Base-by-base conservation (phyloP, 345 rosid genomes). In the Citrus inodora region DNA sequence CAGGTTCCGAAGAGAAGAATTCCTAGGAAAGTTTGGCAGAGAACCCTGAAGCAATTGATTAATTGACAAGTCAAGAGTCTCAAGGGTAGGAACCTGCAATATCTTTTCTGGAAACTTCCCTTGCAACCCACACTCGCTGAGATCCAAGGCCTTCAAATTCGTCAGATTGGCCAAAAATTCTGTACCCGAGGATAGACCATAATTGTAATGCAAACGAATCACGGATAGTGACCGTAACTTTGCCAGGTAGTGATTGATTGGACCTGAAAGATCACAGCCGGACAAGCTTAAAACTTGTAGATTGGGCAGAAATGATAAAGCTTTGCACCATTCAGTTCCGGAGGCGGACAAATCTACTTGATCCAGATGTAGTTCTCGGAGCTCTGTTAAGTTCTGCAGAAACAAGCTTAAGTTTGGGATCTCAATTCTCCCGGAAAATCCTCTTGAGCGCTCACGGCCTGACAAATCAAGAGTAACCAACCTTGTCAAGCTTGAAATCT, bases 391-490 rank as follows among this genome's bases (percentile, higher is more conserved):
- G 38, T 79, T 81, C 70, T 9, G 62, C 46, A 9, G 46, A 17
- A 82, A 58, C 24, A 88, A 38, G 33, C 60, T 32, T 32, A 32
- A 32, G 33, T 32, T 32, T 32, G 33, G 33, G 4, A 32, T 32
- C 33, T 4, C 4, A 32, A 32, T 4, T 32, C 4, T 32, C 4
- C 0, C 4, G 33, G 33, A 4, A 32, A 3, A 32, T 32, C 5
- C 33, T 30, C 33, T 32, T 32, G 32, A 30, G 32, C 32, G 5
- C 33, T 4, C 5, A 32, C 33, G 5, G 33, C 0, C 38, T 33
- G 88, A 87, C 32, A 85, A 58, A 67, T 85, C 90, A 0, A 87
- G 90, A 55, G 72, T 32, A 13, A 80, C 79, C 80, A 87, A 72
- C 58, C 60, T 80, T 21, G 77, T 62, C 77, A 85, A 2, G 1